Evolutionary conservation across 2,329 filamentous ascomycete genomes (phyloP).

Genomic region (Amauroascus niger): DNA sequence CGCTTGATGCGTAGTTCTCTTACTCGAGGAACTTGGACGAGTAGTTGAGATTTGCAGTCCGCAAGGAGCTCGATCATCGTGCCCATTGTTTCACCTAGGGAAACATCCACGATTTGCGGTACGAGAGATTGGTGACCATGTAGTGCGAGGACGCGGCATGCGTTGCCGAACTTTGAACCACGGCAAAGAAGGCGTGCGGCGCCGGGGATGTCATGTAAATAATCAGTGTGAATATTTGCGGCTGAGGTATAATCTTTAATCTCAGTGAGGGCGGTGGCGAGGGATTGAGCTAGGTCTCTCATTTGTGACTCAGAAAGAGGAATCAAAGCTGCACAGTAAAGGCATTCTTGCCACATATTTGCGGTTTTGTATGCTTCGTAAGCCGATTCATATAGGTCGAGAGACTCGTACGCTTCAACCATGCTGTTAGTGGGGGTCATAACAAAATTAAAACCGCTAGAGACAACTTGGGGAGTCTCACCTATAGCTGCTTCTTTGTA

Average conservation of each 20-base stretch:
- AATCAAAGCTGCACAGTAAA: constrained; percentile 65
- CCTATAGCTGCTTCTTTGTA: constrained; percentile 75
- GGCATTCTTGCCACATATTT: constrained; percentile 82
- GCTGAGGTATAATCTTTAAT: constrained; percentile 74
- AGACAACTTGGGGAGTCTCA: constrained; percentile 19
- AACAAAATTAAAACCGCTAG: constrained; percentile 1
- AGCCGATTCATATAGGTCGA: constrained; percentile 62
- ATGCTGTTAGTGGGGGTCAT: background rate
- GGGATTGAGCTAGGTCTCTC: constrained; percentile 56
- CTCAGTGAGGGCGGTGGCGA: constrained; percentile 64
- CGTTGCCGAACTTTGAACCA: constrained; percentile 77
- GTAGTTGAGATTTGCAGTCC: constrained; percentile 79
- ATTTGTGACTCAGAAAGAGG: constrained; percentile 54
- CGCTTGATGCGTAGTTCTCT: constrained; percentile 73
- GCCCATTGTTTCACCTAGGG: constrained; percentile 69
- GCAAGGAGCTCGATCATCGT: constrained; percentile 83
- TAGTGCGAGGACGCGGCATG: constrained; percentile 64
- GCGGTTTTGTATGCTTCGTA: constrained; percentile 75
- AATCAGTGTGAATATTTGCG: constrained; percentile 69
- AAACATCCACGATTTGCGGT: constrained; percentile 59
- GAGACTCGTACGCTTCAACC: constrained; percentile 66
- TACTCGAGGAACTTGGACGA: constrained; percentile 76
- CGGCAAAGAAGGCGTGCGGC: constrained; percentile 75
- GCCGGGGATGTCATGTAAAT: constrained; percentile 60
- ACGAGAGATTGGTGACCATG: constrained; percentile 55